phyloP scores from a whole-genome alignment of 805 yeast species.

The Ogataea minuta region DNA sequence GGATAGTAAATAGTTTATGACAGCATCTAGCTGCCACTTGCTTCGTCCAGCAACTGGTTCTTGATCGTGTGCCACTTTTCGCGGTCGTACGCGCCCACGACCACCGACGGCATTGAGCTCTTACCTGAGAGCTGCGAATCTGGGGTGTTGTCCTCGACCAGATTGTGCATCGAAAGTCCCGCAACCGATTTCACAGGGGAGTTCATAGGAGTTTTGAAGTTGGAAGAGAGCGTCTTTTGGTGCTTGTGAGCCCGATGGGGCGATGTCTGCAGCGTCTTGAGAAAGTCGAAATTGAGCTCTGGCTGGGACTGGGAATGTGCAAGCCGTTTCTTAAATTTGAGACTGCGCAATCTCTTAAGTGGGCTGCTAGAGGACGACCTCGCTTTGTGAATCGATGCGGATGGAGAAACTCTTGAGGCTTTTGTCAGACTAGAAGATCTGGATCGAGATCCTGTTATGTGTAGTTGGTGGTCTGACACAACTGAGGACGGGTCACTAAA shows the following conservation, averaged over 20 bases:
- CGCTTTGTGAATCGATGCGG: constrained; percentile 6
- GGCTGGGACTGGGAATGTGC: constrained; percentile 22
- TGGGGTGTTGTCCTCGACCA: constrained; percentile 13
- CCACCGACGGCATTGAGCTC: constrained; percentile 53
- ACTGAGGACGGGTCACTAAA: constrained; percentile 25
- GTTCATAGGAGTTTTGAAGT: constrained; percentile 20
- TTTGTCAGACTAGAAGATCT: constrained; percentile 12
- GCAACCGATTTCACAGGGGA: constrained; percentile 6
- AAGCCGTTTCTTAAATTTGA: constrained; percentile 20
- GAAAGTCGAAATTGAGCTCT: constrained; percentile 29
- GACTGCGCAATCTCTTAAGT: constrained; percentile 26
- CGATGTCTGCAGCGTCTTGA: constrained; percentile 28
- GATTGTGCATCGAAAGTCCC: background rate
- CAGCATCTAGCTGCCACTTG: background rate
- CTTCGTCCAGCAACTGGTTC: constrained; percentile 17
- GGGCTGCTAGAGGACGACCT: constrained; percentile 28
- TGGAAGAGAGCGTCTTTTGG: constrained; percentile 19
- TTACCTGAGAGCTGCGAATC: constrained; percentile 24
- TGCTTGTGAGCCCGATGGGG: constrained; percentile 22
- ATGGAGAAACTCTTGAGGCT: constrained; percentile 8
- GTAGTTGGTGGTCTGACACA: constrained; percentile 6
- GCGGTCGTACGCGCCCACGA: constrained; percentile 61
- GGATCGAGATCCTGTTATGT: constrained; percentile 7
- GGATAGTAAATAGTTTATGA: no score
- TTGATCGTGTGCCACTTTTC: constrained; percentile 63